Evolutionary conservation across 345 rosid genomes (phyloP), one percentile per base, ranked within the genome.

Genomic region (Ceriops tagal): DNA sequence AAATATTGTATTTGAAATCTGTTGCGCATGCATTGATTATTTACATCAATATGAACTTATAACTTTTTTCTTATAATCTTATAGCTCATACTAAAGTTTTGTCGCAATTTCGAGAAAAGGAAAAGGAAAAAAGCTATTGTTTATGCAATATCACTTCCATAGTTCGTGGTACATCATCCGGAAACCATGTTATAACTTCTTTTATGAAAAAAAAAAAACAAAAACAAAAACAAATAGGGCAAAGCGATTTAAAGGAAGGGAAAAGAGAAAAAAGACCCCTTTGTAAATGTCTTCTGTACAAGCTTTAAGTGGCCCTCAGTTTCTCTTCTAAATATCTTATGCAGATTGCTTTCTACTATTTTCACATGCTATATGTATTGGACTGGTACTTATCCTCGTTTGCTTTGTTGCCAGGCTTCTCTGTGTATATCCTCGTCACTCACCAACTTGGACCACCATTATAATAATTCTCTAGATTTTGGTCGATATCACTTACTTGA

Each of bases 101-200:
- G 49, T 43, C 19, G 49, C 49, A 43, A 39, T 43, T 26, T 32
- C 16, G 3, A 61, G 51, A 13, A 20, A 61, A 19, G 49, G 6
- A n/a, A 34, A 10, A 6, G 21, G 1, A 11, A 31, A 34, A 34
- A 34, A 5, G 8, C 46, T 37, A 0, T 37, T 37, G 13, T 37
- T 37, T 37, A 9, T 13, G 13, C 13, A 37, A 37, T 10, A 11
- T 13, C 3, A 43, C 47, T 53, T 53, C 26, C 58, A 53, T 53
- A 53, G n/a, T 21, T 16, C 1, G 19, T 43, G 27, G 34, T 5
- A 24, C 43, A 67, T 83, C 51, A 18, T 32, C 65, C 56, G 19
- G 68, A 85, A 85, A 79, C 85, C 89, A 76, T 62, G 68, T 69
- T 22, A 77, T 75, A 35, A 66, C 22, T 71, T 73, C 24, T 61